These are phyloP conservation scores for Neodidymelliopsis sp. DNA, from an alignment of 2,329 filamentous ascomycete species.

Conservation along the genomic window DNA sequence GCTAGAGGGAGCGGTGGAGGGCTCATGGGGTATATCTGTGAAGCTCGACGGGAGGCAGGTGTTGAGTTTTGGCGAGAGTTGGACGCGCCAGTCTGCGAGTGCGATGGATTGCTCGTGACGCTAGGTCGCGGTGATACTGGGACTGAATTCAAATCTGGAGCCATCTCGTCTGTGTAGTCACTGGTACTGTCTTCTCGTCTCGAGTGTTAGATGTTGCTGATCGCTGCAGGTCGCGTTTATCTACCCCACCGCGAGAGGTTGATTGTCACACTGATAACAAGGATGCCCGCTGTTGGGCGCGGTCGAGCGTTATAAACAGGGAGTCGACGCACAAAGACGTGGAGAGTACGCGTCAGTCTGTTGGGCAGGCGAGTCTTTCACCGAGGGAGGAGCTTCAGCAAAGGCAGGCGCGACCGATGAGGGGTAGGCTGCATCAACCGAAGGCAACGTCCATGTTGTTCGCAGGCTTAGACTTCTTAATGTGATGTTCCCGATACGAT, in stretches of 20 bases:
- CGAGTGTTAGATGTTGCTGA: neutral
- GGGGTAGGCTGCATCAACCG: constrained; percentile 28
- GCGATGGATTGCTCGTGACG: constrained; percentile 26
- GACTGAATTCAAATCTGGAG: constrained; percentile 58
- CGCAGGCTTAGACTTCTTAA: constrained; percentile 1
- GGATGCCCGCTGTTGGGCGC: constrained; percentile 1
- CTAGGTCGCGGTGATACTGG: constrained; percentile 47
- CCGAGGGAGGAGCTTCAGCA: constrained; percentile 14
- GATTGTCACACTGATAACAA: constrained; percentile 2
- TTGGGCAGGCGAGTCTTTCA: constrained; percentile 8
- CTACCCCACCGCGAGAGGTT: constrained; percentile 17
- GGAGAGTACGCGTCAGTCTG: constrained; percentile 19
- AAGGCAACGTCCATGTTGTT: constrained; percentile 14
- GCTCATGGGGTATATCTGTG: constrained; percentile 56
- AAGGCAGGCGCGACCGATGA: constrained; percentile 25
- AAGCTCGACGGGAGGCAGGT: constrained; percentile 41
- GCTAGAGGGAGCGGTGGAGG: constrained; percentile 54
- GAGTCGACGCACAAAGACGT: constrained; percentile 4
- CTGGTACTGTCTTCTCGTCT: neutral
- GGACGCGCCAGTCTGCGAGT: constrained; percentile 36
- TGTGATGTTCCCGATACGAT: neutral
- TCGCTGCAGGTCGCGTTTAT: neutral
- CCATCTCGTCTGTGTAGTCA: constrained; percentile 47
- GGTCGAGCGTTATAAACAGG: constrained; percentile 4
- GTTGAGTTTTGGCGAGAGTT: constrained; percentile 34